Evolutionary conservation across 805 yeast genomes (phyloP).

Genomic region (Metschnikowia henanensis): DNA sequence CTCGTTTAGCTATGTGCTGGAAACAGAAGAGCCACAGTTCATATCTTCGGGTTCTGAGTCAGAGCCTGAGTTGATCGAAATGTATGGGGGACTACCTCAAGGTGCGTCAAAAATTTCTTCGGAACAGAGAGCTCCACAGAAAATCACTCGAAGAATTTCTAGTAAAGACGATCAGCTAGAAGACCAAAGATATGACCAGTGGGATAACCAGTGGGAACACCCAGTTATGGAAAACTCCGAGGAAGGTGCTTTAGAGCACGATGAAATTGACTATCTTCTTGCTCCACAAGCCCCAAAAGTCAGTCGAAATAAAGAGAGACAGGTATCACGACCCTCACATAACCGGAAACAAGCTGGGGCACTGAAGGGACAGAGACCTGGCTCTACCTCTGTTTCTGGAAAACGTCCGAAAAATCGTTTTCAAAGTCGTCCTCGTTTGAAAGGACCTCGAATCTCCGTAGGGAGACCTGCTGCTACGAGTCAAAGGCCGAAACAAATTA

Average conservation of each 20-base stretch:
- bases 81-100: neutral
- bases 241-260: slow-evolving; percentile 10
- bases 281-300: neutral
- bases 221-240: neutral
- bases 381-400: too few species aligned
- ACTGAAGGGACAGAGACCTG: too few species aligned
- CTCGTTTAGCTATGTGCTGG: slow-evolving; percentile 7
- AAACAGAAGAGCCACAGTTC: slow-evolving; percentile 7
- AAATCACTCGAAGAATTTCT: too few species aligned
- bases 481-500: neutral
- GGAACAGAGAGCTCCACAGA: too few species aligned
- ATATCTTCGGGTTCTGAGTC: slow-evolving; percentile 12
- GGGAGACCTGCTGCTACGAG: slow-evolving; percentile 5
- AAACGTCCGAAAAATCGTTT: neutral
- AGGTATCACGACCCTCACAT: too few species aligned
- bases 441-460: neutral
- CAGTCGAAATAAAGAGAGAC: neutral
- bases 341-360: too few species aligned
- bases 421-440: neutral
- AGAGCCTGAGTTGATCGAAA: slow-evolving; percentile 2
- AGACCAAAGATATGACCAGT: too few species aligned
- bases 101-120: too few species aligned
- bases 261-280: slow-evolving; percentile 13
- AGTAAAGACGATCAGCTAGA: too few species aligned
- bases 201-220: neutral